Conservation (phyloP, 2,329 filamentous ascomycete genomes). For the Ceratocystis colombiana region DNA sequence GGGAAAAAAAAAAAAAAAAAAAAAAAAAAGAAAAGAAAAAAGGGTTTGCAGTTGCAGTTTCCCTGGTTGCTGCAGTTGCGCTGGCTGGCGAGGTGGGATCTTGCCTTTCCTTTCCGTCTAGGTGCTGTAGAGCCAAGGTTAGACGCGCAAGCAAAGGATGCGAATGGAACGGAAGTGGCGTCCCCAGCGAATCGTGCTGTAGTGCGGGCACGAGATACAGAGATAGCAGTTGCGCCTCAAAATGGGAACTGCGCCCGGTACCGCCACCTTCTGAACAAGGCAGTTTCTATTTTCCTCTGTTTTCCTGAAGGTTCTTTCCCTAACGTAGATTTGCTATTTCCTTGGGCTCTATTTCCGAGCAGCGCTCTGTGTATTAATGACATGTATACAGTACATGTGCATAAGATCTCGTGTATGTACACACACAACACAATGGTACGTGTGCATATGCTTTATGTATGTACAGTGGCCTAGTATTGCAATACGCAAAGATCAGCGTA, state of each 20-base stretch:
- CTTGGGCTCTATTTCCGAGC: not conserved
- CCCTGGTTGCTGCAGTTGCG: not conserved
- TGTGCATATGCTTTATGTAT: no score
- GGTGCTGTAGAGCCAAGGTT: not conserved
- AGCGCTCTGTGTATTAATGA: not conserved
- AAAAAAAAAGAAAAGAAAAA: not conserved
- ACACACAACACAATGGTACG: no score
- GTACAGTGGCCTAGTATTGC: no score
- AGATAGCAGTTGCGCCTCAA: not conserved
- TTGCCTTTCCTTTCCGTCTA: not conserved
- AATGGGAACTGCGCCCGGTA: not conserved
- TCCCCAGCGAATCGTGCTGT: not conserved
- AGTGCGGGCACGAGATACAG: not conserved
- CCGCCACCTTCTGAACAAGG: not conserved
- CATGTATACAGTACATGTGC: no score
- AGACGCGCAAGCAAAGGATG: constrained; percentile 2
- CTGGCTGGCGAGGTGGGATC: no score
- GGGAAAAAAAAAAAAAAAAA: not conserved
- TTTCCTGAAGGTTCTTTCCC: not conserved
- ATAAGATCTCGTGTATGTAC: no score
- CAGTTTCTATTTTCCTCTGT: not conserved
- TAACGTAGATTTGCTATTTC: not conserved
- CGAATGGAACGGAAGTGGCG: not conserved
- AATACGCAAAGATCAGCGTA: no score
- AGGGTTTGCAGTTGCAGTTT: not conserved